Base-by-base conservation (phyloP, 2,329 filamentous ascomycete species). In the Trematosphaeria pertusa region DNA sequence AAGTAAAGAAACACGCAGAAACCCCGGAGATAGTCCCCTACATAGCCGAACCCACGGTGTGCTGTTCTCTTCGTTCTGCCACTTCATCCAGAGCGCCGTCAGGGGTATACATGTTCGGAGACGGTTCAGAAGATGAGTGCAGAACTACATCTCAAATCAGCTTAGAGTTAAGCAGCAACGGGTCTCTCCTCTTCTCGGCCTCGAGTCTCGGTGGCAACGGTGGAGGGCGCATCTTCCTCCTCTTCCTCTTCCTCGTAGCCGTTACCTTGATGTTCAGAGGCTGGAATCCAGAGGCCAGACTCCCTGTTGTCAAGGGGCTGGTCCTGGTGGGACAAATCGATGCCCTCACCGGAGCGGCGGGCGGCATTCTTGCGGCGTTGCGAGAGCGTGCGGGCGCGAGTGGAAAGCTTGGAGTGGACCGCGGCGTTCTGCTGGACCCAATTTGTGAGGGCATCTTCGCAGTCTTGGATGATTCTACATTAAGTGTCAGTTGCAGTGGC, bases 391-490 rank as follows among this genome's bases (percentile, higher is more conserved):
- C 92, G 90, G 31, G 93, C 86, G 49, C 94, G 90, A 14, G 87
- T 88, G 4, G 91, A 96, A 37, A 99, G 85, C 72, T 90, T 92
- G 56, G 92, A 87, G 46, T 83, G 88, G 60, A 99, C 91, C 35
- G 90, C 87, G 5, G 94, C 93, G 68, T 95, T 94, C 65, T 91
- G 87, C 47, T 86, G 83, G 30, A 97, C 91, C 94, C 94, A 99
- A 80, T 96, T 97, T 72, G 91, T 97, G 51, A 99, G 86, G 1
- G 94, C 84, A 70, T 97, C 92, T 76, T 99, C 94, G 73, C 94
- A 99, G 75, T 99, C 94, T 78, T 99, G 94, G 67, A 99, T 97
- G 75, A 99, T 97, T 56, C 89, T 80, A 35, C 49, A 20, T 10
- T 24, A 19, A 24, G 35, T 37, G 47, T 71, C 48, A 70, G 62